Base-by-base conservation (phyloP, 768 basidiomycete genomes). In the Lyophyllum semitale region DNA sequence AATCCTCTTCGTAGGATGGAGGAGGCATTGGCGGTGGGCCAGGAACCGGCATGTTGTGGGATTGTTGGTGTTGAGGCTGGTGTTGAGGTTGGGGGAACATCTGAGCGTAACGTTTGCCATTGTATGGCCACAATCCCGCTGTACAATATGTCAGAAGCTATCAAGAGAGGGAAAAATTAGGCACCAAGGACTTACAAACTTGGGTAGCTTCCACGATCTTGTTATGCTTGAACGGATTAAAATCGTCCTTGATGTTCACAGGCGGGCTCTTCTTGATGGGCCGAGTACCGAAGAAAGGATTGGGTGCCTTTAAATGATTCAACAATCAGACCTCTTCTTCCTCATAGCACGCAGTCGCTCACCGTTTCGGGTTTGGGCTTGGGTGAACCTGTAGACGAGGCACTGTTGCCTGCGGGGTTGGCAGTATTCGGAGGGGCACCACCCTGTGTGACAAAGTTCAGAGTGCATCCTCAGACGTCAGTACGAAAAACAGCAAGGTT, bases 181-280 rank as follows among this genome's bases (percentile, higher is more conserved):
- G 18, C 25, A 51, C 38, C 6, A 33, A 23, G 26, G 13, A 83
- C 93, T 63, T 68, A 95, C 94, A 71, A 59, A 93, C 82, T 66
- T 84, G 80, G 23, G 81, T 72, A 7, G 94, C 84, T 51, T 92
- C 91, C 8, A 77, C 82, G 25, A 94, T 85, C 68, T 92, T 92
- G 66, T 83, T 82, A 64, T 88, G 84, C 73, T 92, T 93, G 84
- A 96, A 97, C 15, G 96, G 95, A 69, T 95, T 97, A 68, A 99
- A 99, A 67, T 98, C 96, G 63, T 97, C 93, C 74, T 96, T 93
- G 71, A 96, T 83, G 67, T 93, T 89, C 32, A 95, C 88, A 22
- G 84, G 79, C 3, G 80, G 66, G 51, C 79, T 81, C 73, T 89
- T 91, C 80, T 93, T 93, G 68, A 86, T 82, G 18, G 77, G 68